Evolutionary conservation across 139 green algal genomes (phyloP), one percentile per base, ranked within the genome.

Genomic region (Closterium sp.): DNA sequence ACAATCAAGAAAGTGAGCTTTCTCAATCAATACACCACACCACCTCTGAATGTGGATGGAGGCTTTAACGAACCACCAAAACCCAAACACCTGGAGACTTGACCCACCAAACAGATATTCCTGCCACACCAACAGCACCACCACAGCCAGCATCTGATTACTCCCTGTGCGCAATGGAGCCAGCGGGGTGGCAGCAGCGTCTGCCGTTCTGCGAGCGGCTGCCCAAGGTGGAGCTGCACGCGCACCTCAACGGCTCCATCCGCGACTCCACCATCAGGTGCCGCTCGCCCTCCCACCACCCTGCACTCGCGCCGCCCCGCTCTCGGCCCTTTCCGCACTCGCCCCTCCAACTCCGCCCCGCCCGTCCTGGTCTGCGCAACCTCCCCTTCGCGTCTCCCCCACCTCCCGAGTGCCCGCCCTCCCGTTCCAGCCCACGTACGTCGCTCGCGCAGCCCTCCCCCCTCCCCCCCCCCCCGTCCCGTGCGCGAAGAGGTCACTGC

Each of bases 161-260:
- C 43, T 12, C 43, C 12, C 43, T 28, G 21, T 69, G 3, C 23
- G 12, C 12, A 69, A 69, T 69, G 43, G 43, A 69, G 43, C 43
- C 43, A 16, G 43, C 43, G 43, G 43, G 43, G 43, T 69, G 43
- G 43, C 43, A 69, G 6, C 76, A 94, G 30, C 66, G 93, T 88
- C 87, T 97, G n/a, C 16, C 4, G 0, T 97, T 96, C 30, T 98
- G 97, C 90, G 69, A 87, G 31, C 8, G 25, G 2, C 93, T 98
- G 16, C 97, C 96, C 3, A 98, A 98, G 84, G 88, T 97, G 1
- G 97, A 98, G 95, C 94, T 98, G 91, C 97, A 98, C 90, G 97
- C 97, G 4, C 97, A 98, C 84, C 88, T 98, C 12, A 98, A 98
- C 55, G 97, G 97, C 19, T 96, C 91, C 34, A 89, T 98, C 0